phyloP scores from a whole-genome alignment of 2,329 filamentous ascomycete genomes.

The Ophiostoma australiae region DNA sequence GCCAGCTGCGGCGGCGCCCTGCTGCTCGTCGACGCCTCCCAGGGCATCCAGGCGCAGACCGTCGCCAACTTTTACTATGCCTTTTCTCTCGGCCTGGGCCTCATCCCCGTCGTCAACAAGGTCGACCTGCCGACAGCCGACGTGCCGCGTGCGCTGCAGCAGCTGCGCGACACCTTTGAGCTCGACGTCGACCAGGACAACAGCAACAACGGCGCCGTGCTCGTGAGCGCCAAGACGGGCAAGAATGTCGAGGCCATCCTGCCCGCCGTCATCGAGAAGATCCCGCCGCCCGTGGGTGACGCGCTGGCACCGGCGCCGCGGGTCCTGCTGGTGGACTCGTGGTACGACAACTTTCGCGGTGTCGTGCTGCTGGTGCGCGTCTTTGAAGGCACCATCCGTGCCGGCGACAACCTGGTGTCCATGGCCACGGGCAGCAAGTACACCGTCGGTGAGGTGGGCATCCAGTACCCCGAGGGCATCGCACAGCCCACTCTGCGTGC shows the following conservation, averaged over 20 bases:
- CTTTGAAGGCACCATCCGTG: slow-evolving; percentile 78
- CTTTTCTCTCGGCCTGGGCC: slow-evolving; percentile 79
- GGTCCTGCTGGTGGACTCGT: slow-evolving; percentile 89
- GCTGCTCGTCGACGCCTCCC: slow-evolving; percentile 89
- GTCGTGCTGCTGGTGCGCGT: slow-evolving; percentile 86
- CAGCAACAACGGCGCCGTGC: slow-evolving; percentile 45
- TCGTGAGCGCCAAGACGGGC: slow-evolving; percentile 90
- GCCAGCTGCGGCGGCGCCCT: slow-evolving; percentile 91
- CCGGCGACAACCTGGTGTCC: slow-evolving; percentile 81
- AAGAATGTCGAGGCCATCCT: slow-evolving; percentile 78
- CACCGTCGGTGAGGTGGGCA: slow-evolving; percentile 90
- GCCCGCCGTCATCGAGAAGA: slow-evolving; percentile 76
- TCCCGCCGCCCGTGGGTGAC: slow-evolving; percentile 76
- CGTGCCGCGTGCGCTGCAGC: slow-evolving; percentile 74
- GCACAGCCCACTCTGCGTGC: slow-evolving; percentile 75
- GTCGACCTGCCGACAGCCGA: slow-evolving; percentile 89
- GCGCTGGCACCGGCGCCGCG: slow-evolving; percentile 66
- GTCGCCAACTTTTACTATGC: slow-evolving; percentile 98
- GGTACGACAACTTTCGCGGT: slow-evolving; percentile 95
- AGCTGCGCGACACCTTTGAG: slow-evolving; percentile 84
- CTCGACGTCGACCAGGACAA: slow-evolving; percentile 64
- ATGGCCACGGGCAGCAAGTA: slow-evolving; percentile 87
- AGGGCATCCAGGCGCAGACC: slow-evolving; percentile 95
- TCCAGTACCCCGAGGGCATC: slow-evolving; percentile 86
- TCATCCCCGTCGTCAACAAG: slow-evolving; percentile 95